Conservation (phyloP, 108 stramenopile species). For the Pelagomonas calceolata region DNA sequence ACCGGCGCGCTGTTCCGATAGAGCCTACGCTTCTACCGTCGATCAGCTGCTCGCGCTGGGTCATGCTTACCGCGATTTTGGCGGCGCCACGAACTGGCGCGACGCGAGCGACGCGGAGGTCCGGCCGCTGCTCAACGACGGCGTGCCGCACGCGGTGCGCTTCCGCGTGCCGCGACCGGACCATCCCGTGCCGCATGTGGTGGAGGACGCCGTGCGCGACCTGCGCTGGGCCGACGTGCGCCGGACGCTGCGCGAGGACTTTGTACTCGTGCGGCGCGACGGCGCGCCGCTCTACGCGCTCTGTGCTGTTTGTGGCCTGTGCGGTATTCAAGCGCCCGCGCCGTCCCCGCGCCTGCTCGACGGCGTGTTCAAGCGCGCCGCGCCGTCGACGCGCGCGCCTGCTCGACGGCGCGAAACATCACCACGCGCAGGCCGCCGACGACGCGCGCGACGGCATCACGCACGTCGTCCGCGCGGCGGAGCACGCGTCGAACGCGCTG, state of each 20-base stretch:
- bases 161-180: slow-evolving; percentile 79
- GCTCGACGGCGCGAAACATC: no score
- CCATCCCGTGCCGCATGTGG: slow-evolving; percentile 74
- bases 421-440: no score
- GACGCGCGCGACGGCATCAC: slow-evolving; percentile 89
- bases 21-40: slow-evolving; percentile 58
- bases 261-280: slow-evolving; percentile 76
- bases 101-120: slow-evolving; percentile 78
- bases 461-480: slow-evolving; percentile 92
- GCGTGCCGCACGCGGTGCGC: slow-evolving; percentile 71
- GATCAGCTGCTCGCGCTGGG: slow-evolving; percentile 49
- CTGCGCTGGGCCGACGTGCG: slow-evolving; percentile 77
- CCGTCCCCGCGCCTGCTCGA: no score
- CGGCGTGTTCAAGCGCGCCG: no score
- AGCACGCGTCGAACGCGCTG: slow-evolving; percentile 93
- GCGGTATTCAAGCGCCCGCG: no score
- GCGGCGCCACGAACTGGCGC: slow-evolving; percentile 89
- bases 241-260: slow-evolving; percentile 37
- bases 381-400: no score
- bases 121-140: slow-evolving; percentile 57
- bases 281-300: slow-evolving; percentile 51
- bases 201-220: slow-evolving; percentile 66
- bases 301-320: no score
- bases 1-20: slow-evolving; percentile 75
- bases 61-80: slow-evolving; percentile 88